phyloP scores from a whole-genome alignment of 495 filamentous ascomycete species.

The Penicillium coffeae region DNA sequence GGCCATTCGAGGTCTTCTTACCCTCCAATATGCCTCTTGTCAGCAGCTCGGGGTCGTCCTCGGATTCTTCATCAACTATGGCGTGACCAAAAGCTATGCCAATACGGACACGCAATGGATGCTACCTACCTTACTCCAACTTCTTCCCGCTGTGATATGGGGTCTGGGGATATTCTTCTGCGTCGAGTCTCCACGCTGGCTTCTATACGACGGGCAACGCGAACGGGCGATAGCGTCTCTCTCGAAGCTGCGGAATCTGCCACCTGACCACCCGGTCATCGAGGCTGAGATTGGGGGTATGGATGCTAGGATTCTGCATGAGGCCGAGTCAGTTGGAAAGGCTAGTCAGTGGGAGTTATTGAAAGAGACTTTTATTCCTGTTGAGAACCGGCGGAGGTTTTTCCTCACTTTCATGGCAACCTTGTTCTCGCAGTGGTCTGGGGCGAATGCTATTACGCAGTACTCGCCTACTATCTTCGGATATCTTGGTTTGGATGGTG shows the following conservation, averaged over 20 bases:
- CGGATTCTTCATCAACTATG: conserved; percentile 59
- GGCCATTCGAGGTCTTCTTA: no score
- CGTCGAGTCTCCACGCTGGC: conserved; percentile 64
- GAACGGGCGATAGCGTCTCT: conserved; percentile 53
- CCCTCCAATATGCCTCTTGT: no score
- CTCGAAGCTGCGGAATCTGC: conserved; percentile 43
- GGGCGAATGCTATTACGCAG: conserved; percentile 26
- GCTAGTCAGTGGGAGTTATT: no score
- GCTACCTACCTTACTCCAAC: conserved; percentile 59
- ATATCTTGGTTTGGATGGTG: conserved; percentile 31
- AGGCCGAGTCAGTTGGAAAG: no score
- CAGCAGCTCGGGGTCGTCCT: no score
- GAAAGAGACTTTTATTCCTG: conserved; percentile 58
- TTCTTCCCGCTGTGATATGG: conserved; percentile 55
- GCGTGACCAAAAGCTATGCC: conserved; percentile 43
- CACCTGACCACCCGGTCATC: conserved; percentile 54
- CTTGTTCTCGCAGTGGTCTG: conserved; percentile 28
- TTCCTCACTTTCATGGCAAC: conserved; percentile 33
- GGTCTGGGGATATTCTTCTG: conserved; percentile 49
- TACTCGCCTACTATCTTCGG: conserved; percentile 27
- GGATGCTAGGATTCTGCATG: conserved; percentile 54
- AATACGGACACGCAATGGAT: conserved; percentile 52
- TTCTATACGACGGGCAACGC: conserved; percentile 57
- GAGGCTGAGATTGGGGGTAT: conserved; percentile 59
- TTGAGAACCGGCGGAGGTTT: conserved; percentile 55